A percentile compares a stretch with the other conserved stretches of the same genome.
Evolutionary conservation across 495 filamentous ascomycete species (phyloP).

Genomic region (Penicillium roqueforti): DNA sequence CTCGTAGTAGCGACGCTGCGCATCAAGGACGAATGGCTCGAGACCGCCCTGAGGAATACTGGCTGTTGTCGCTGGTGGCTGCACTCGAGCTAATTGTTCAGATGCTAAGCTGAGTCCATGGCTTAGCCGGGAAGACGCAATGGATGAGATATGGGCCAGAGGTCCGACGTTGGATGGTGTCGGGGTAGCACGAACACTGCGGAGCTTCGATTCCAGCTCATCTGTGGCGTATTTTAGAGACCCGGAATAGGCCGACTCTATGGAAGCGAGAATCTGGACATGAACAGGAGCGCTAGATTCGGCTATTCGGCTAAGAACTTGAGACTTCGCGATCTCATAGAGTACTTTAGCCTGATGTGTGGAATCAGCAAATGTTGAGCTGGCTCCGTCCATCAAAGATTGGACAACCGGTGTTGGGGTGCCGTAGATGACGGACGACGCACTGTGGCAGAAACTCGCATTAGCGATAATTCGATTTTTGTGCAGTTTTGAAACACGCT

Average conservation of each 20-base stretch:
- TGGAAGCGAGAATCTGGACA: constrained; percentile 58
- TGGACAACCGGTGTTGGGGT: constrained; percentile 36
- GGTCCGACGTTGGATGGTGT: constrained; percentile 46
- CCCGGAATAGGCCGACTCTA: constrained; percentile 64
- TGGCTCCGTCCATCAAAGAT: constrained; percentile 29
- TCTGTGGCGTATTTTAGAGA: constrained; percentile 59
- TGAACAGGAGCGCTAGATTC: constrained; percentile 61
- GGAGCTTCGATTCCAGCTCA: constrained; percentile 39
- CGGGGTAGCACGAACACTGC: constrained; percentile 17
- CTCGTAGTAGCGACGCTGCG: constrained; percentile 71
- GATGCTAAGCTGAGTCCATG: constrained; percentile 63
- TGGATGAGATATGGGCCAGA: constrained; percentile 55
- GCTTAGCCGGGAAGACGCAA: constrained; percentile 60
- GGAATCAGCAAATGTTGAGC: constrained; percentile 58
- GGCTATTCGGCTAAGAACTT: constrained; percentile 61
- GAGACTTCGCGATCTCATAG: constrained; percentile 62
- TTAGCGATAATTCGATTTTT: constrained; percentile 4
- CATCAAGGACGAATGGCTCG: constrained; percentile 55
- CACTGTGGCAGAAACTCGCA: constrained; percentile 29
- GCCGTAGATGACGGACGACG: constrained; percentile 56
- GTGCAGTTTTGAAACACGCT: background rate
- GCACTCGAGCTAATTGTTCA: constrained; percentile 58
- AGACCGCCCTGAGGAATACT: constrained; percentile 45
- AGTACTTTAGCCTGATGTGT: constrained; percentile 56
- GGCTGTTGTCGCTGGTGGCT: constrained; percentile 54